Evolutionary conservation across 257 asterid genomes (phyloP), one percentile per base, ranked within the genome.

Genomic region (Solanum piurae): DNA sequence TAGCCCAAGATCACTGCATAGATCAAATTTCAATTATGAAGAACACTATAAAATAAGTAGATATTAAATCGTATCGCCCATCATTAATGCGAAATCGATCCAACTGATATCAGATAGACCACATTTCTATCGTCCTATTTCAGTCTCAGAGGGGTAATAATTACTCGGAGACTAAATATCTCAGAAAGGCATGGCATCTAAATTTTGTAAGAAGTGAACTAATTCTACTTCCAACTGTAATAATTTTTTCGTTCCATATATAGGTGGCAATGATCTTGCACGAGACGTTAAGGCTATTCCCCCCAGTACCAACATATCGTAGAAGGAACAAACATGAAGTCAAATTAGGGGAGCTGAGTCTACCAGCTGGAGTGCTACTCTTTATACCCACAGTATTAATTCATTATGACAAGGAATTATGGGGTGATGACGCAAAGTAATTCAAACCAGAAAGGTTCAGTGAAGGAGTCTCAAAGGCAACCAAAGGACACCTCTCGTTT

Each of bases 251-350:
- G 86, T 4, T 40, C 5, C 23, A 25, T 40, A 40, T 9, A 40
- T 86, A 91, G 93, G 91, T 91, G 12, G 90, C 91, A 20, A 90
- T 90, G 93, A 89, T 91, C 34, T 85, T 89, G 75, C 52, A 80
- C 33, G 93, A 91, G 85, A 83, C 88, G 11, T 44, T 91, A 44
- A 85, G 93, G 52, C 84, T 91, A 7, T 91, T 89, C 42, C 92
- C 92, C 14, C 91, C 93, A 9, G 21, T 86, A 23, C 77, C 86
- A 34, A 34, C 60, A 27, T 11, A 75, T 1, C n/a, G 21, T 7
- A 83, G 93, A 83, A 72, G 49, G 33, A 83, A 87, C 83, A 37
- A 69, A 5, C 42, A 88, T 44, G 90, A 88, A 68, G 90, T 83
- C 5, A 84, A 52, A 49, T 25, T 91, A 77, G 91, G 91, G 44